Percentiles rank a stretch among this genome's conserved stretches.
These are phyloP conservation scores for Abelmoschus esculentus DNA, from an alignment of 345 rosid species.

Conservation along the genomic window DNA sequence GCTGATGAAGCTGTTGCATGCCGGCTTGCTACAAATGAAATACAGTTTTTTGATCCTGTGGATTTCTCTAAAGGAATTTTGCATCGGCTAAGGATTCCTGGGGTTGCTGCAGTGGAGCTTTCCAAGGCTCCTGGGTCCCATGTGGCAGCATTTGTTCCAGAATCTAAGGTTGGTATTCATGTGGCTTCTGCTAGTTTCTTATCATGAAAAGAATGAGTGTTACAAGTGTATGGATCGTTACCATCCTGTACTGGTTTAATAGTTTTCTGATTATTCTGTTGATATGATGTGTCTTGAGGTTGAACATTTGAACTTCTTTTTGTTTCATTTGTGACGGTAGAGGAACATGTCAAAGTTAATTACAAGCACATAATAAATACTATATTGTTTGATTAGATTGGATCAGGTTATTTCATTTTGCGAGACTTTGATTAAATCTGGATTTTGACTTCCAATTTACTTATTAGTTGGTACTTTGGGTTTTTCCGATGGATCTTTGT, in stretches of 20 bases:
- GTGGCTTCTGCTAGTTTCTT: neutral
- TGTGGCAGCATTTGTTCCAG: slow-evolving; percentile 85
- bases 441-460: neutral
- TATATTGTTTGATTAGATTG: neutral
- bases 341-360: neutral
- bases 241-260: neutral
- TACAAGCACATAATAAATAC: neutral
- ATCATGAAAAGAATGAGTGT: neutral
- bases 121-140: slow-evolving; percentile 76
- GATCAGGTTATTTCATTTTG: neutral
- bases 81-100: slow-evolving; percentile 61
- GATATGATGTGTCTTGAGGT: neutral
- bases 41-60: slow-evolving; percentile 73
- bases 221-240: neutral
- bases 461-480: neutral
- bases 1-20: slow-evolving; percentile 77
- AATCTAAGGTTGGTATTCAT: slow-evolving; percentile 59
- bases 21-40: slow-evolving; percentile 80
- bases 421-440: neutral
- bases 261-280: neutral
- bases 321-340: neutral
- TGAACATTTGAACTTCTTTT: neutral
- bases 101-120: slow-evolving; percentile 74
- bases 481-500: neutral
- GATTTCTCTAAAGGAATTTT: slow-evolving; percentile 77